These are phyloP conservation scores for Morella rubra DNA, from an alignment of 306 rosid species.

Conservation along the genomic window DNA sequence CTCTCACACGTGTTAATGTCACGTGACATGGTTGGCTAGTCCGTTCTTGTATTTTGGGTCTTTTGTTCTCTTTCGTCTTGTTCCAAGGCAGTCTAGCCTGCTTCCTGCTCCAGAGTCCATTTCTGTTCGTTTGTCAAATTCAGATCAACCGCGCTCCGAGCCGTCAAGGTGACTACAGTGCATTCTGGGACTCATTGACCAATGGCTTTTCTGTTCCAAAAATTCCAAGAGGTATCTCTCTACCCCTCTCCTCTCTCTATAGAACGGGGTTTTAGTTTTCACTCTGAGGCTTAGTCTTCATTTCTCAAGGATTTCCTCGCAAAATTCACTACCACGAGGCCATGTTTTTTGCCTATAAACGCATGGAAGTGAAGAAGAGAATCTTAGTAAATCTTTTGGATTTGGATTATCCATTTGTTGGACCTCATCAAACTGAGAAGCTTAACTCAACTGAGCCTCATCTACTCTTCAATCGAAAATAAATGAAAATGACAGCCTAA, in stretches of 20 bases:
- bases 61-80: no score
- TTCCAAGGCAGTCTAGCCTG: no score
- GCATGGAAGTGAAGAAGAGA: background rate
- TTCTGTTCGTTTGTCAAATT: background rate
- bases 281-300: background rate
- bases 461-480: no score
- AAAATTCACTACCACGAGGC: background rate
- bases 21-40: no score
- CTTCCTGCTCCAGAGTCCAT: background rate
- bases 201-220: conserved; percentile 79
- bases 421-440: background rate
- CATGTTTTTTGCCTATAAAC: background rate
- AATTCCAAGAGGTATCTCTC: conserved; percentile 75
- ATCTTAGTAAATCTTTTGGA: background rate
- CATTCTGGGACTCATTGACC: background rate
- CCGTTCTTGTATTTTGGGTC: no score
- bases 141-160: background rate
- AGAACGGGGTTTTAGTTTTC: background rate
- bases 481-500: no score
- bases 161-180: background rate
- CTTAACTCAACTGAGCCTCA: background rate
- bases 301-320: background rate
- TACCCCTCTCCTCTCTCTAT: conserved; percentile 10
- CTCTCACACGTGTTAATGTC: no score
- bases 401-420: background rate